A percentile compares a stretch with the other conserved stretches of the same genome.
These are phyloP conservation scores for Lactifluus echinatus DNA, from an alignment of 768 basidiomycete genomes.

Conservation along the genomic window DNA sequence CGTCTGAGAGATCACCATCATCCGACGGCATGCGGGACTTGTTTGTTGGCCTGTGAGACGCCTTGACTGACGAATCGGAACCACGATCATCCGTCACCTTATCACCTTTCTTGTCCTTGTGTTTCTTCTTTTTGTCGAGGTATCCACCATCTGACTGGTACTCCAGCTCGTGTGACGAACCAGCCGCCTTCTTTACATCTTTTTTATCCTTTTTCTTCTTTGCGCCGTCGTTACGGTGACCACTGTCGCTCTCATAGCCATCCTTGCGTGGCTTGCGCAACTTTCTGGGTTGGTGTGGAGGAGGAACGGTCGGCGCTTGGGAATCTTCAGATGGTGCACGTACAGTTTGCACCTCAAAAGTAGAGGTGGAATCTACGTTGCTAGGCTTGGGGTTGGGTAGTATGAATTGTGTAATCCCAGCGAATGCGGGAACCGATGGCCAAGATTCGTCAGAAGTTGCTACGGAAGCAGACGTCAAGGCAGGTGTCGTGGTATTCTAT, in stretches of 20 bases:
- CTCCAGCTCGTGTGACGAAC: conserved; percentile 21
- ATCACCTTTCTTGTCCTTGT: conserved; percentile 12
- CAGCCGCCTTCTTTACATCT: conserved; percentile 22
- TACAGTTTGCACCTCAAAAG: not conserved
- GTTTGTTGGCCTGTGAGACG: conserved; percentile 14
- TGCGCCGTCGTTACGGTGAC: conserved; percentile 23
- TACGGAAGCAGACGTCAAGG: conserved; percentile 34
- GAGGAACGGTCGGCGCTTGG: not conserved
- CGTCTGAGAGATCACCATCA: conserved; percentile 26
- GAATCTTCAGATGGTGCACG: conserved; percentile 3
- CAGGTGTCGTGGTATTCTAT: conserved; percentile 26
- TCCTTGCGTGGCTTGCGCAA: conserved; percentile 23
- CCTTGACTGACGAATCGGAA: not conserved
- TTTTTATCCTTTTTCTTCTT: conserved; percentile 25
- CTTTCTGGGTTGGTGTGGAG: conserved; percentile 23
- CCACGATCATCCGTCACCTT: conserved; percentile 13
- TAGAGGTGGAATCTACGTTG: not conserved
- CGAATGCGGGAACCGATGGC: conserved; percentile 23
- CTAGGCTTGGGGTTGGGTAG: not conserved
- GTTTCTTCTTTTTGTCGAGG: conserved; percentile 17
- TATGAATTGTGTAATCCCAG: conserved; percentile 8
- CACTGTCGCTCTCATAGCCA: conserved; percentile 27
- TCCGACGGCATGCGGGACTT: conserved; percentile 10
- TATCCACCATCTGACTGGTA: conserved; percentile 29
- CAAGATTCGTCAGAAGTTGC: conserved; percentile 37